Percentiles rank a stretch among this genome's conserved stretches.
These are phyloP conservation scores for Akanthomyces dipterigenus DNA, from an alignment of 2,329 filamentous ascomycete species.

Conservation along the genomic window DNA sequence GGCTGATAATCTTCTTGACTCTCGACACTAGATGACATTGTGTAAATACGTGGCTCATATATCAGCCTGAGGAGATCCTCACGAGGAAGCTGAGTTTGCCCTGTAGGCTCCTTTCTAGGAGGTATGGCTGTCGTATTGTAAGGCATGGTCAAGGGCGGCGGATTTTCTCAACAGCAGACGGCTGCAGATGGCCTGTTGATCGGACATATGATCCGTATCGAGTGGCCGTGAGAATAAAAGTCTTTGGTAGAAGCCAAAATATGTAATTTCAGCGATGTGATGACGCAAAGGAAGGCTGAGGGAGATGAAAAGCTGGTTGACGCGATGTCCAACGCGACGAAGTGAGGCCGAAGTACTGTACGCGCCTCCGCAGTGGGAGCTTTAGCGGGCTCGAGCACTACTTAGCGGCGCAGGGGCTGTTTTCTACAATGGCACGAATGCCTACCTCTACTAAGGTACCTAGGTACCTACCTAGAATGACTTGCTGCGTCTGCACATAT, in stretches of 20 bases:
- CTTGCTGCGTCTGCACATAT: no score
- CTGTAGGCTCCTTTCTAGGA: slow-evolving; percentile 74
- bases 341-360: slow-evolving; percentile 1
- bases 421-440: no score
- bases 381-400: neutral
- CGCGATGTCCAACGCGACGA: neutral
- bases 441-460: no score
- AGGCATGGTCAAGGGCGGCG: slow-evolving; percentile 53
- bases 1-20: slow-evolving; percentile 89
- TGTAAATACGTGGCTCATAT: slow-evolving; percentile 2
- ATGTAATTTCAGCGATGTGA: neutral
- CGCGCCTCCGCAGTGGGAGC: neutral
- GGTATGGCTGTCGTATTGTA: slow-evolving; percentile 83
- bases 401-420: no score
- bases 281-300: neutral
- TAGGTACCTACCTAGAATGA: neutral
- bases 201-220: neutral
- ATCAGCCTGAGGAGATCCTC: slow-evolving; percentile 30
- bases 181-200: neutral
- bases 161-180: neutral
- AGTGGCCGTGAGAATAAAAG: neutral
- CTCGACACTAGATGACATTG: slow-evolving; percentile 61
- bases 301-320: neutral
- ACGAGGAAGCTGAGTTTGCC: slow-evolving; percentile 80
- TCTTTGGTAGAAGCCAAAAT: neutral